Evolutionary conservation across 2,329 filamentous ascomycete species (phyloP), one percentile per base, ranked within the genome.

Genomic region (Verticillium longisporum): DNA sequence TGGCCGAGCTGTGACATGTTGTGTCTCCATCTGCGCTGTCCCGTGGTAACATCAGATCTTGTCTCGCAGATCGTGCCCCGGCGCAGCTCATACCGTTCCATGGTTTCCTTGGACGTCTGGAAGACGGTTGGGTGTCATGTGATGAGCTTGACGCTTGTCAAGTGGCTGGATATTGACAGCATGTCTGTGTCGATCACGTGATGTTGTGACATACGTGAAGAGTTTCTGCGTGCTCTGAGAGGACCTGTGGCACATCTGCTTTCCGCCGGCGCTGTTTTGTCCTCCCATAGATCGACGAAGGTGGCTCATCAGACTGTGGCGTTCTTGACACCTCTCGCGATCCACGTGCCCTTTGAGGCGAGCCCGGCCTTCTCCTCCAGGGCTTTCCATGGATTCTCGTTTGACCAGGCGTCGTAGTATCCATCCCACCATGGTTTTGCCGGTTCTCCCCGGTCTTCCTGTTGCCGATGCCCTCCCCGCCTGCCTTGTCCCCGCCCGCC

Each of bases 321-420:
- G 7, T n/a, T 26, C 18, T 21, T 50, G 6, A 21, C 45, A 50
- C 45, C 45, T 37, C 56, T 58, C 6, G 60, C 13, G 3, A 81
- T 64, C 83, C 83, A 87, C 0, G 66, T 68, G 2, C 80, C 82
- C 14, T 70, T 69, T 1, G 80, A 63, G 45, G 73, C 65, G 56
- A 87, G 65, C 0, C 79, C 79, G 31, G 71, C 71, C 6, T 71
- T 66, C 66, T 75, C 74, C 71, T 88, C 85, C 21, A 88, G 72
- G 9, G 69, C 72, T 58, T 80, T 82, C 90, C 90, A 93, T 0
- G 90, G 90, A 70, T 93, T 91, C 70, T 87, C 80, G 66, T 91
- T 85, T 63, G 88, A 90, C 61, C 79, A 81, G 0, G 84, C 82
- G 62, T 90, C 83, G 71, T 91, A 92, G 71, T 90, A 91, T 38